Conservation (phyloP, 768 basidiomycete genomes). For the Cystofilobasidium capitatum region DNA sequence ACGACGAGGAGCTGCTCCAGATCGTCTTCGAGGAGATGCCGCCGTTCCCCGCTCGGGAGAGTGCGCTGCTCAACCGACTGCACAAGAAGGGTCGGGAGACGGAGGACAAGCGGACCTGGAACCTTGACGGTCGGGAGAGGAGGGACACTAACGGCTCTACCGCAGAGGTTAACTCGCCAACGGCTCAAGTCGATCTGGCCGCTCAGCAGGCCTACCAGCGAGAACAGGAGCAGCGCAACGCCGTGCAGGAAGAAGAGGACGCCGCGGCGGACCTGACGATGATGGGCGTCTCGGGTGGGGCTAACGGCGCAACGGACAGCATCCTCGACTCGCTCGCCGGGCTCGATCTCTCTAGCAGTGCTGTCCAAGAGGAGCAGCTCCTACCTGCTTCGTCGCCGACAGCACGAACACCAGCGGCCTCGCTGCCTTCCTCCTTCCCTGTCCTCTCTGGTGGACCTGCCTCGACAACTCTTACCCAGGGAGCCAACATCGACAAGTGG, state of each 20-base stretch:
- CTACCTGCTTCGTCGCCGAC: conserved; percentile 19
- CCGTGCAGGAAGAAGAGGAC: conserved; percentile 16
- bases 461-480: conserved; percentile 50
- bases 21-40: conserved; percentile 99
- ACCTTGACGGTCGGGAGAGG: conserved; percentile 86
- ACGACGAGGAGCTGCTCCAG: conserved; percentile 85
- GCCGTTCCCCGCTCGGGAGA: conserved; percentile 90
- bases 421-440: background rate
- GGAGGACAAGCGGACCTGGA: conserved; percentile 92
- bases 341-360: conserved; percentile 53
- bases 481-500: conserved; percentile 73
- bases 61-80: conserved; percentile 72
- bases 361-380: conserved; percentile 35
- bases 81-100: conserved; percentile 83
- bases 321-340: conserved; percentile 69
- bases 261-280: conserved; percentile 35
- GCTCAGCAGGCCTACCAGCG: background rate
- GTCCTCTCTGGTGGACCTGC: background rate
- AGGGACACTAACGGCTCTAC: conserved; percentile 41
- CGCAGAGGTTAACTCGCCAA: conserved; percentile 22
- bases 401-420: background rate
- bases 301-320: conserved; percentile 44
- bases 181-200: conserved; percentile 19
- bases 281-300: conserved; percentile 37
- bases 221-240: background rate